Evolutionary conservation across 2,329 filamentous ascomycete species (phyloP).

Genomic region (Cercospora citrullina): DNA sequence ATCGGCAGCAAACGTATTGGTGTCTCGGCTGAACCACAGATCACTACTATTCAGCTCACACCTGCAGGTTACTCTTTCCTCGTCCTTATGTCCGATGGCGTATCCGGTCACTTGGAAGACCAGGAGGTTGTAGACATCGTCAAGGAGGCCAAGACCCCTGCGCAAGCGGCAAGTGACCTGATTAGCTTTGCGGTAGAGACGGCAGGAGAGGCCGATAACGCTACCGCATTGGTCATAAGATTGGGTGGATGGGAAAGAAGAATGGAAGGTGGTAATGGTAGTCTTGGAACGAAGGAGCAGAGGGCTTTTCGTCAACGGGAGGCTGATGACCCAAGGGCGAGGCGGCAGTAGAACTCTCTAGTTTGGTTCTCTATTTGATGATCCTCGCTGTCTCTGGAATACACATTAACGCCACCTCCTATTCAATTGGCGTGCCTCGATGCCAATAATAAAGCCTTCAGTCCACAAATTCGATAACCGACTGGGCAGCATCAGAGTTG

Average conservation of each 20-base stretch:
- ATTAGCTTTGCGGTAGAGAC: conserved; percentile 90
- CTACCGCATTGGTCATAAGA: conserved; percentile 62
- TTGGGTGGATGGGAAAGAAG: conserved; percentile 67
- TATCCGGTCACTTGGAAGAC: conserved; percentile 81
- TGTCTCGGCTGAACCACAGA: conserved; percentile 90
- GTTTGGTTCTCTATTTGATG: too few species aligned
- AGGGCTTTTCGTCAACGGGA: conserved; percentile 79
- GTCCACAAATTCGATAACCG: too few species aligned
- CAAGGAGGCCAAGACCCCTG: conserved; percentile 89
- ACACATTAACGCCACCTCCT: too few species aligned
- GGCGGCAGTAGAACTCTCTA: conserved; percentile 46
- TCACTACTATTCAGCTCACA: conserved; percentile 73
- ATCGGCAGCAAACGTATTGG: conserved; percentile 88
- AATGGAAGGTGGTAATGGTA: conserved; percentile 82
- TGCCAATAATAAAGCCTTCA: too few species aligned
- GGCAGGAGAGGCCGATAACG: conserved; percentile 61
- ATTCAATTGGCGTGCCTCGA: too few species aligned
- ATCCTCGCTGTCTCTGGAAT: too few species aligned
- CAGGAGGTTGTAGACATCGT: conserved; percentile 96
- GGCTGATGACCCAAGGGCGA: conserved; percentile 75
- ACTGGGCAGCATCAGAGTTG: too few species aligned
- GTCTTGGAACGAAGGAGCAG: conserved; percentile 87
- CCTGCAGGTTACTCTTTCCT: conserved; percentile 88
- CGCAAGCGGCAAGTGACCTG: conserved; percentile 75
- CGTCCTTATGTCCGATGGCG: conserved; percentile 83